phyloP scores from a whole-genome alignment of 441 rosid genomes.

The Capsella rubella region DNA sequence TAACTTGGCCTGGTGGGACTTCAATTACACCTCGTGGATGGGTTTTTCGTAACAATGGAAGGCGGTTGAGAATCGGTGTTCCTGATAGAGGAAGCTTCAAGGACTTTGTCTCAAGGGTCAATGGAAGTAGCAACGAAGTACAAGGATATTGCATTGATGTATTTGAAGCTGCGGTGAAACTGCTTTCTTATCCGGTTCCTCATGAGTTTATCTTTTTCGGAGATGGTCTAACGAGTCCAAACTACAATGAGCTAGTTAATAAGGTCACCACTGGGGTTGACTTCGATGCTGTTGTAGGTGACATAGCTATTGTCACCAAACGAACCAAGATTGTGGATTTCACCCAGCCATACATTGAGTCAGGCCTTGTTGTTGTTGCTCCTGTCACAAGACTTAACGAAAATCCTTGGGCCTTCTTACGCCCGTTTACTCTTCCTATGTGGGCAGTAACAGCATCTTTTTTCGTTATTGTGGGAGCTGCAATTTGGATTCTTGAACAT shows the following conservation, averaged over 20 bases:
- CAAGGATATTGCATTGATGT: conserved; percentile 90
- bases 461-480: conserved; percentile 82
- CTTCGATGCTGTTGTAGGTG: conserved; percentile 89
- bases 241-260: conserved; percentile 62
- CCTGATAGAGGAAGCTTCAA: conserved; percentile 75
- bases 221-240: conserved; percentile 77
- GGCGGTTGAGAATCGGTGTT: conserved; percentile 74
- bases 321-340: conserved; percentile 83
- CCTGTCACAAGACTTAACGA: conserved; percentile 67
- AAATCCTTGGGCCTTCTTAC: conserved; percentile 78
- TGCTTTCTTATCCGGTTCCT: conserved; percentile 90
- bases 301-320: conserved; percentile 77
- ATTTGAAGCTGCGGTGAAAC: conserved; percentile 70
- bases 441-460: conserved; percentile 80
- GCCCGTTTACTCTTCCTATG: conserved; percentile 81
- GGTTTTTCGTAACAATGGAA: conserved; percentile 91
- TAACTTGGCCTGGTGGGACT: conserved; percentile 88
- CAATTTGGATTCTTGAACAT: conserved; percentile 96
- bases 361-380: conserved; percentile 96
- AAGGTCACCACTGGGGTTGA: conserved; percentile 66
- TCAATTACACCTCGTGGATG: conserved; percentile 83
- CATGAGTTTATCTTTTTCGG: conserved; percentile 75
- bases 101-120: conserved; percentile 60
- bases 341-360: conserved; percentile 91
- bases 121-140: conserved; percentile 49